Base-by-base conservation (phyloP, 345 rosid species). In the Hibiscus mutabilis region DNA sequence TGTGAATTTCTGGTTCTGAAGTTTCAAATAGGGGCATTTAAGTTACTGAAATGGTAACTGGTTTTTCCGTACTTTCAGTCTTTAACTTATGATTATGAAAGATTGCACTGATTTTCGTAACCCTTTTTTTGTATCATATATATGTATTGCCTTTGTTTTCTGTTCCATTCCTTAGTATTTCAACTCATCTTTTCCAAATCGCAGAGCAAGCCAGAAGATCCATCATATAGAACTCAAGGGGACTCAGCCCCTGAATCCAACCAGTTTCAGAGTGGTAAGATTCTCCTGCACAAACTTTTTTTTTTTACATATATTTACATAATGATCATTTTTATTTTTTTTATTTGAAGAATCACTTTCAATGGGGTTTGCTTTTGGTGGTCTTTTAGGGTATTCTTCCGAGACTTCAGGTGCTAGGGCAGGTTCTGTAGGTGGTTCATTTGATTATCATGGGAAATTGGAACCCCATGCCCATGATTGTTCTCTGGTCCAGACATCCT, bases 211-310 rank as follows among this genome's bases (percentile, higher is more conserved):
- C 83, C 66, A 19, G 85, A 75, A 44, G 76, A 78, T 63, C 69
- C 69, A 33, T 75, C 76, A 9, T 5, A 24, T 18, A 52, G 53
- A 40, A 63, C 64, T 16, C 78, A 73, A 53, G 76, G 71, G 74
- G 77, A 62, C 46, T 65, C 77, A 4, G 76, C 77, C 64, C 77
- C 63, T 25, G 70, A 67, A 63, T 66, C 72, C 77, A 76, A 73
- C 73, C 85, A 76, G 44, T 71, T 77, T 64, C 82, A 65, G 79
- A 81, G 63, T 75, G 89, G 89, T 85, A 56, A 75, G 13, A 70
- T 76, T 64, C 51, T 29, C 57, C 1, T 67, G 4, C 11, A 9
- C 15, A 4, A 66, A 22, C 42, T 1, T 22, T 58, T 47, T 59
- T 4, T 31, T 59, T n/a, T n/a, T n/a, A 4, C 3, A 25, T 24